phyloP scores from a whole-genome alignment of 108 stramenopile genomes.

The Asterionellopsis glacialis region DNA sequence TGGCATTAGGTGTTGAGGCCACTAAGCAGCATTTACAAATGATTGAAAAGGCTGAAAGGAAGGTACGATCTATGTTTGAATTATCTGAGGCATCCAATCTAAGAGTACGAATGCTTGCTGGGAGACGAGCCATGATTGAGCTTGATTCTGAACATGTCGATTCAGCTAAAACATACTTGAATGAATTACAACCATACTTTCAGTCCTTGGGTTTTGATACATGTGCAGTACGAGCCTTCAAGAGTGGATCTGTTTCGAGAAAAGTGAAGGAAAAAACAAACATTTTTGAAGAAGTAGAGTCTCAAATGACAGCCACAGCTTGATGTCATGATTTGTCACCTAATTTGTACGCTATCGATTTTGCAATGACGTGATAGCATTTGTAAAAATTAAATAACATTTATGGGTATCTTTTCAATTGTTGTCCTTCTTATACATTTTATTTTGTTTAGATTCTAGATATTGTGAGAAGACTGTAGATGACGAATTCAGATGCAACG shows the following conservation, averaged over 20 bases:
- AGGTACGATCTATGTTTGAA: conserved; percentile 39
- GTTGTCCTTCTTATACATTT: too few relatives aligned
- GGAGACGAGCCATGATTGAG: conserved; percentile 70
- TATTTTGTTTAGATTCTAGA: too few relatives aligned
- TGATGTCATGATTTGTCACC: too few relatives aligned
- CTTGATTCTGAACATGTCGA: conserved; percentile 32
- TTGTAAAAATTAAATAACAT: too few relatives aligned
- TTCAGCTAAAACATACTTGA: neutral
- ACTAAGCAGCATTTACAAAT: conserved; percentile 60
- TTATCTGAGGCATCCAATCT: conserved; percentile 46
- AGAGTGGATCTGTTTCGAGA: conserved; percentile 43
- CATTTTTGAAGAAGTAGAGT: too few relatives aligned
- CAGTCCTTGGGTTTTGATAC: conserved; percentile 36
- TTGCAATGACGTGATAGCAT: too few relatives aligned
- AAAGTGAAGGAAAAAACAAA: neutral
- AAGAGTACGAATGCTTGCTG: conserved; percentile 60
- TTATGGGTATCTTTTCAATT: too few relatives aligned
- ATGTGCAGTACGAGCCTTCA: conserved; percentile 34
- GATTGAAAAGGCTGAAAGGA: conserved; percentile 66
- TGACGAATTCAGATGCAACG: too few relatives aligned
- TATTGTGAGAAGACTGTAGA: too few relatives aligned
- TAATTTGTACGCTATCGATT: too few relatives aligned
- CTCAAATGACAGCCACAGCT: too few relatives aligned
- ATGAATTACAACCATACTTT: conserved; percentile 6
- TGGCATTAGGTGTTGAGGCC: conserved; percentile 88